A percentile compares a stretch with the other conserved stretches of the same genome.
These are phyloP conservation scores for Beta vulgaris DNA, from an alignment of 148 eudicot species.

Conservation along the genomic window DNA sequence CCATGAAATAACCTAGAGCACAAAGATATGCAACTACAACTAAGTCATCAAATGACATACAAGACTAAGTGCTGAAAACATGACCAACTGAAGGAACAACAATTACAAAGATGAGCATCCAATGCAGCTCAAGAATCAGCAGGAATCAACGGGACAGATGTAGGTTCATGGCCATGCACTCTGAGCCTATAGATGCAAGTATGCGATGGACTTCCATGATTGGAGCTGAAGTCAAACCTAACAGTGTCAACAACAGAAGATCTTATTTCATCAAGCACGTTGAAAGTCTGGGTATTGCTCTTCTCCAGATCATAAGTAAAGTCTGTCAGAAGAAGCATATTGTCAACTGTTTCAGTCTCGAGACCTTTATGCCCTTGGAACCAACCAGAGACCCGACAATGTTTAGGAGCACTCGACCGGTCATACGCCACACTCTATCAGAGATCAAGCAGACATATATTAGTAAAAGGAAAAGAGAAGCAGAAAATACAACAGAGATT, in stretches of 20 bases:
- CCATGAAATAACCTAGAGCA: not conserved
- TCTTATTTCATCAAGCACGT: slow-evolving; percentile 45
- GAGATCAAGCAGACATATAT: not conserved
- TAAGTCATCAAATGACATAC: slow-evolving; percentile 5
- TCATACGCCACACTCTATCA: slow-evolving; percentile 85
- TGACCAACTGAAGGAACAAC: slow-evolving; percentile 1
- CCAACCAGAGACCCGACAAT: slow-evolving; percentile 78
- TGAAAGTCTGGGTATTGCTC: slow-evolving; percentile 79
- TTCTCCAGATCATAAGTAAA: slow-evolving; percentile 81
- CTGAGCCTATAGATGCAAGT: slow-evolving; percentile 92
- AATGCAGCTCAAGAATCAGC: slow-evolving; percentile 27
- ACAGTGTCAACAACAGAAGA: slow-evolving; percentile 52
- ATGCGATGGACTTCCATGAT: slow-evolving; percentile 63
- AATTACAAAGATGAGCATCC: slow-evolving; percentile 6
- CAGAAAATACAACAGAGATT: not conserved
- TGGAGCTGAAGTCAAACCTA: slow-evolving; percentile 69
- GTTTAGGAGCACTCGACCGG: slow-evolving; percentile 83
- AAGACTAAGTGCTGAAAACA: slow-evolving; percentile 16
- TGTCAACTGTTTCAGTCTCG: slow-evolving; percentile 31
- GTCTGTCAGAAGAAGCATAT: slow-evolving; percentile 57
- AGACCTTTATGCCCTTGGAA: slow-evolving; percentile 31
- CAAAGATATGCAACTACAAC: slow-evolving; percentile 5
- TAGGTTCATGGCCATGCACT: slow-evolving; percentile 77
- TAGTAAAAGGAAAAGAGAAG: not conserved
- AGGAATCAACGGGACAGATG: slow-evolving; percentile 35